phyloP scores from a whole-genome alignment of 495 filamentous ascomycete species.

The Lentithecium fluviatile region DNA sequence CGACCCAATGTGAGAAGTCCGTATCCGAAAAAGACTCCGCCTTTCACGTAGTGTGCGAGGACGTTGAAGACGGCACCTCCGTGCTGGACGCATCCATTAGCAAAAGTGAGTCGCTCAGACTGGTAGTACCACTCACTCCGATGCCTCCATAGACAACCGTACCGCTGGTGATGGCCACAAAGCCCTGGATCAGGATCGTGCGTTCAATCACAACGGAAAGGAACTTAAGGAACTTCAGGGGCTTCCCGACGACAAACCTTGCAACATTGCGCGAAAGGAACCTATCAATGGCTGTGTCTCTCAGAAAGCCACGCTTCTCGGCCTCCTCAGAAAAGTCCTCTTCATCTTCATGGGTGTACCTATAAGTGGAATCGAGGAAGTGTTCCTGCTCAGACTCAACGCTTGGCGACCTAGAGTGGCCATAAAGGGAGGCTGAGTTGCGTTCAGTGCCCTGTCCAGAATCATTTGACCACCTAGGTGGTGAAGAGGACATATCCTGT shows the following conservation, averaged over 20 bases:
- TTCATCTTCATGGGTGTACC: slow-evolving; percentile 52
- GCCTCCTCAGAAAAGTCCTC: slow-evolving; percentile 44
- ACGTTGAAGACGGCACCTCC: slow-evolving; percentile 71
- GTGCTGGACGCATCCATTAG: slow-evolving; percentile 46
- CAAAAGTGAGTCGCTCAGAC: background rate
- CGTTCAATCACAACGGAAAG: slow-evolving; percentile 63
- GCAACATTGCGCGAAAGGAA: slow-evolving; percentile 50
- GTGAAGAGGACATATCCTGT: slow-evolving; percentile 47
- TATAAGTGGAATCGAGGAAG: slow-evolving; percentile 43
- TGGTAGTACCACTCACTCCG: slow-evolving; percentile 52
- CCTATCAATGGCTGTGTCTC: slow-evolving; percentile 49
- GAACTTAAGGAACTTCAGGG: slow-evolving; percentile 56
- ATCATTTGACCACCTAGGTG: slow-evolving; percentile 73
- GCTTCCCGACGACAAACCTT: slow-evolving; percentile 60
- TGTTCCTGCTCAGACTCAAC: slow-evolving; percentile 54
- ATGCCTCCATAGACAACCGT: slow-evolving; percentile 68
- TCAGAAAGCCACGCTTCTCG: slow-evolving; percentile 49
- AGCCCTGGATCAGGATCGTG: slow-evolving; percentile 63
- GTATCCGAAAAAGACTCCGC: slow-evolving; percentile 96
- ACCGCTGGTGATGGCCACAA: slow-evolving; percentile 62
- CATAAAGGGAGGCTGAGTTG: slow-evolving; percentile 62
- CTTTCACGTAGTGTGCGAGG: slow-evolving; percentile 92
- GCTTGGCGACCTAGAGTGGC: slow-evolving; percentile 61
- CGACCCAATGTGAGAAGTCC: slow-evolving; percentile 84
- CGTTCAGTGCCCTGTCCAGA: slow-evolving; percentile 87